A percentile compares a stretch with the other conserved stretches of the same genome.
Evolutionary conservation across 768 basidiomycete genomes (phyloP).

Genomic region (Suillus sp.): DNA sequence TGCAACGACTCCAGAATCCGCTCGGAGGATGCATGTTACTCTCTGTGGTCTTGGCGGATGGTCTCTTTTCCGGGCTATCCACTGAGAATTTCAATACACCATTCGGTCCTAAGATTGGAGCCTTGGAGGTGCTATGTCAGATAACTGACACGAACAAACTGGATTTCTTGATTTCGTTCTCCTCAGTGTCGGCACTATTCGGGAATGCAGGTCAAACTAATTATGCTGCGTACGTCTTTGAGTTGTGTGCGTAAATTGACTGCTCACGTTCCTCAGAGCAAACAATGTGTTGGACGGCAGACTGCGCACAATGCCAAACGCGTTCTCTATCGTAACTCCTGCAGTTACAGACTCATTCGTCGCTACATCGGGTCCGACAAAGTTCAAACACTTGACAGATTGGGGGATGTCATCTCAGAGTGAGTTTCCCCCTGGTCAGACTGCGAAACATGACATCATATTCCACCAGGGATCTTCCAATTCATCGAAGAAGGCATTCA

Average conservation of each 20-base stretch:
- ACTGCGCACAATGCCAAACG: slow-evolving; percentile 27
- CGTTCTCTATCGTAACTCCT: slow-evolving; percentile 36
- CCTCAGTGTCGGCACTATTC: slow-evolving; percentile 37
- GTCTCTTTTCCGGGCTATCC: slow-evolving; percentile 1
- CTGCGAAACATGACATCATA: not conserved
- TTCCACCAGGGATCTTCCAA: slow-evolving; percentile 27
- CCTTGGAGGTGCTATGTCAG: slow-evolving; percentile 21
- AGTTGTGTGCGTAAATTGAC: not conserved
- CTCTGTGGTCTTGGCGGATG: slow-evolving; percentile 3
- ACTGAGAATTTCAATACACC: slow-evolving; percentile 28
- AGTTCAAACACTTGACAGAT: not conserved
- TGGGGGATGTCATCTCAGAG: slow-evolving; percentile 1
- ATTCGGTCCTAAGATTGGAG: slow-evolving; percentile 25
- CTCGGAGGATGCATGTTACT: slow-evolving; percentile 8
- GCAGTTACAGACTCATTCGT: slow-evolving; percentile 34
- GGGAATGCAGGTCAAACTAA: slow-evolving; percentile 32
- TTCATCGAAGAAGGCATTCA: slow-evolving; percentile 37
- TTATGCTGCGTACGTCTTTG: slow-evolving; percentile 20
- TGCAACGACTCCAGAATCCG: not conserved
- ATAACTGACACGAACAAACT: slow-evolving; percentile 21
- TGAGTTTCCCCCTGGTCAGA: not conserved
- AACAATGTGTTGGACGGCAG: not conserved
- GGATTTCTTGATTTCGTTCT: slow-evolving; percentile 38
- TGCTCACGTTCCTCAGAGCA: slow-evolving; percentile 6
- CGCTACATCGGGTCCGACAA: not conserved